phyloP scores from a whole-genome alignment of 805 yeast species.

The Candida loeiensis region DNA sequence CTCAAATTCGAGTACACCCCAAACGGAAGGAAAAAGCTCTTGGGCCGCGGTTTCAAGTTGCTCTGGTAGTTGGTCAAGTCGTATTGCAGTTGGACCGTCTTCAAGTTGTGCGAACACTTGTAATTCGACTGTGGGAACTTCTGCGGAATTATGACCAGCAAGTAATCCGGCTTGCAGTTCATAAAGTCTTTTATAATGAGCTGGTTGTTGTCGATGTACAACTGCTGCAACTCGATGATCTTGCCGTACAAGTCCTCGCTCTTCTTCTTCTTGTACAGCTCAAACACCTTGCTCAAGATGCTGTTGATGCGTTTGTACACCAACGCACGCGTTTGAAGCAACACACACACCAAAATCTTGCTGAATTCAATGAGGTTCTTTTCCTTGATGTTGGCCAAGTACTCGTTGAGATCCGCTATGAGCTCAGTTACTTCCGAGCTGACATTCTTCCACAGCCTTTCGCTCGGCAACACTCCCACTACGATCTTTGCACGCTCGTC shows the following conservation, averaged over 20 bases:
- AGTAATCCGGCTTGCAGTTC: conserved; percentile 26
- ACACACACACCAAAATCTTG: conserved; percentile 24
- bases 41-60: conserved; percentile 21
- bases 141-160: conserved; percentile 23
- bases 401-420: conserved; percentile 14
- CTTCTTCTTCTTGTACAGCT: conserved; percentile 19
- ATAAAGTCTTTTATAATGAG: conserved; percentile 21
- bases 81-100: conserved; percentile 9
- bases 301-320: conserved; percentile 30
- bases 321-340: conserved; percentile 27
- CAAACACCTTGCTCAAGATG: conserved; percentile 21
- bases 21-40: conserved; percentile 33
- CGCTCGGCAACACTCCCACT: conserved; percentile 19
- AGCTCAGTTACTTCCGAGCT: conserved; percentile 27
- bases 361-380: conserved; percentile 16
- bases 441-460: conserved; percentile 33
- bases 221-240: conserved; percentile 27
- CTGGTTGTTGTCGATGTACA: conserved; percentile 22
- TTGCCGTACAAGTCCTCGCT: conserved; percentile 17
- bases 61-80: conserved; percentile 11
- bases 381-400: conserved; percentile 10
- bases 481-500: conserved; percentile 32
- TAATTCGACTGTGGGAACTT: conserved; percentile 32
- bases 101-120: conserved; percentile 16
- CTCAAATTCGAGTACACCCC: conserved; percentile 33